Base-by-base conservation (phyloP, 129 eudicot genomes). In the Centrapalus pauciflorus region DNA sequence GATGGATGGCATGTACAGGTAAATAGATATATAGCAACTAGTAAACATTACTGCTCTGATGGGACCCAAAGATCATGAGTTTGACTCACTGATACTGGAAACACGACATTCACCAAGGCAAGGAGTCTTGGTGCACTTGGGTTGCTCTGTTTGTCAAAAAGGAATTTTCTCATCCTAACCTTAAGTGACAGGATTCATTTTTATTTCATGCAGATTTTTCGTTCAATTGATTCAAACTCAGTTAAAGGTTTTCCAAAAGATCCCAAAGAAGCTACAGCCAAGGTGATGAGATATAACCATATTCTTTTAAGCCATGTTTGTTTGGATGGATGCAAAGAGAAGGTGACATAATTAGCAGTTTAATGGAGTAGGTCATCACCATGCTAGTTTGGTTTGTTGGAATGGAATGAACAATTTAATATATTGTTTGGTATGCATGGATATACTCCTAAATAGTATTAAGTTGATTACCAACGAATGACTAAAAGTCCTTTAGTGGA, bases 1-100 rank as follows among this genome's bases (percentile, higher is more conserved):
- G 95, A 89, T 46, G 75, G 82, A 40, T 89, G 95, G 95, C 95
- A 89, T 77, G 94, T 79, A 9, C 96, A 89, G 95, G 96, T 89
- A 78, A 7, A 76, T 51, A 16, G 2, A 52, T 50, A 35, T 38
- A 51, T 35, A 27, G 55, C 30, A 70, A 4, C 23, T 17, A 20
- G 48, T 7, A 43, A 43, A 43, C 51, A 13, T 43, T 43, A 43
- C 51, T 43, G 20, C 51, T n/a, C 16, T 43, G 51, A n/a, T n/a
- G n/a, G 5, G 51, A 43, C 21, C 51, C 21, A 7, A 43, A 43
- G 20, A 43, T 43, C 51, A 43, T 14, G 51, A 21, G 51, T n/a
- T n/a, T n/a, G n/a, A 23, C 67, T 37, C 20, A 12, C 20, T 41
- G 21, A 37, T 61, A 38, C 51, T 35, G 10, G 23, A 41, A 25